phyloP scores from a whole-genome alignment of 495 filamentous ascomycete genomes.

The Podospora fimiseda region DNA sequence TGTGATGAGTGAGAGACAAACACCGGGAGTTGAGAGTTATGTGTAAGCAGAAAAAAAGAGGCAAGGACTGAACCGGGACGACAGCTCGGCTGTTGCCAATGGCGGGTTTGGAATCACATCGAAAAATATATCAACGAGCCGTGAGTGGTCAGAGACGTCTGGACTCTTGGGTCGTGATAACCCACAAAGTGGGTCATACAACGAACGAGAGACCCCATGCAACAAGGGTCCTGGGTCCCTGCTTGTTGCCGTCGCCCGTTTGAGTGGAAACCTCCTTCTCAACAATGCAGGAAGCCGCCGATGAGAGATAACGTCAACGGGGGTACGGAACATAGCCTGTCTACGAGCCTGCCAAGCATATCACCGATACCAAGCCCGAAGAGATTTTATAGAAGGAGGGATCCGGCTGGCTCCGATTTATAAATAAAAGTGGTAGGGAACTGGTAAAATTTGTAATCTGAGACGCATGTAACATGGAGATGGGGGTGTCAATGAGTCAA shows the following conservation, averaged over 20 bases:
- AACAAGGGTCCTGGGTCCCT: background rate
- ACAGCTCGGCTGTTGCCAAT: constrained; percentile 13
- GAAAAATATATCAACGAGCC: constrained; percentile 9
- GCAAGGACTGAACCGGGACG: background rate
- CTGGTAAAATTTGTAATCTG: no score
- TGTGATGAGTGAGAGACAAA: constrained; percentile 2
- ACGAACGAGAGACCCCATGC: background rate
- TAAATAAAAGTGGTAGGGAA: no score
- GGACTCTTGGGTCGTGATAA: background rate
- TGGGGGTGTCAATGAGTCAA: no score
- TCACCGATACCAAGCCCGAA: background rate
- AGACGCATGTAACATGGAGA: no score
- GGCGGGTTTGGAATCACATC: constrained; percentile 11
- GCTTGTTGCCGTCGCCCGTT: background rate
- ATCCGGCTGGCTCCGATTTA: background rate
- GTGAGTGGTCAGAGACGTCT: constrained; percentile 8
- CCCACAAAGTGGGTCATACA: constrained; percentile 10
- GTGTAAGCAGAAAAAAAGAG: constrained; percentile 9
- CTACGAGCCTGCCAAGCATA: background rate
- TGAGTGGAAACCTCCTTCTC: no score
- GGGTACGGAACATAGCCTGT: background rate
- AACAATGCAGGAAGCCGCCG: background rate
- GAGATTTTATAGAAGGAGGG: background rate
- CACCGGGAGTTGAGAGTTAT: background rate
- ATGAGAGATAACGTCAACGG: background rate